Evolutionary conservation across 2,329 filamentous ascomycete genomes (phyloP).

Genomic region (Ascochyta clinopodiicola): DNA sequence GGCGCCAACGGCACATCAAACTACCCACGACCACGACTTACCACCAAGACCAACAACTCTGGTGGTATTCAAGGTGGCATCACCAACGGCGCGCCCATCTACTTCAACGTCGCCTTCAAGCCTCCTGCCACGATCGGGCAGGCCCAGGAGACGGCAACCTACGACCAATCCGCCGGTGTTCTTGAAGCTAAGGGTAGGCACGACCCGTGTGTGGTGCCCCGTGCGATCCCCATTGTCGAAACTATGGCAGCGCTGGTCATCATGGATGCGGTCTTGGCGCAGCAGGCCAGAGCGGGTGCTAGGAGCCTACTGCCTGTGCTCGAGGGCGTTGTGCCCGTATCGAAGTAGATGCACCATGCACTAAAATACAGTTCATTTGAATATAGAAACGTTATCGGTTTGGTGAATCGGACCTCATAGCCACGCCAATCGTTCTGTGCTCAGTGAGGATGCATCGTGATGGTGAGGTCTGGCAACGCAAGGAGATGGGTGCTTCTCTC

Average conservation of each 20-base stretch:
- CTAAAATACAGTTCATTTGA: neutral
- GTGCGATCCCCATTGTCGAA: slow-evolving; percentile 88
- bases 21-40: slow-evolving; percentile 65
- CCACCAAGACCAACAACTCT: slow-evolving; percentile 92
- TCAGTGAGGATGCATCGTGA: neutral
- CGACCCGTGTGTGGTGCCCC: slow-evolving; percentile 89
- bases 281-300: slow-evolving; percentile 65
- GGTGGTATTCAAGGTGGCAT: slow-evolving; percentile 96
- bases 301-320: slow-evolving; percentile 48
- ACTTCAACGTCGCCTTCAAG: slow-evolving; percentile 96
- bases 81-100: slow-evolving; percentile 89
- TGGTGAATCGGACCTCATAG: neutral
- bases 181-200: slow-evolving; percentile 92
- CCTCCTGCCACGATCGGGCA: slow-evolving; percentile 91
- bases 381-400: too few species aligned
- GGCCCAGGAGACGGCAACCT: slow-evolving; percentile 82
- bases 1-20: slow-evolving; percentile 52
- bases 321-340: slow-evolving; percentile 46
- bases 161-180: slow-evolving; percentile 75
- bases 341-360: slow-evolving; percentile 9
- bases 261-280: slow-evolving; percentile 85
- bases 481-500: neutral
- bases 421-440: neutral
- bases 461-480: neutral
- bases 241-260: slow-evolving; percentile 88